Base-by-base conservation (phyloP, 352 stramenopile species). In the Phytophthora sp. region DNA sequence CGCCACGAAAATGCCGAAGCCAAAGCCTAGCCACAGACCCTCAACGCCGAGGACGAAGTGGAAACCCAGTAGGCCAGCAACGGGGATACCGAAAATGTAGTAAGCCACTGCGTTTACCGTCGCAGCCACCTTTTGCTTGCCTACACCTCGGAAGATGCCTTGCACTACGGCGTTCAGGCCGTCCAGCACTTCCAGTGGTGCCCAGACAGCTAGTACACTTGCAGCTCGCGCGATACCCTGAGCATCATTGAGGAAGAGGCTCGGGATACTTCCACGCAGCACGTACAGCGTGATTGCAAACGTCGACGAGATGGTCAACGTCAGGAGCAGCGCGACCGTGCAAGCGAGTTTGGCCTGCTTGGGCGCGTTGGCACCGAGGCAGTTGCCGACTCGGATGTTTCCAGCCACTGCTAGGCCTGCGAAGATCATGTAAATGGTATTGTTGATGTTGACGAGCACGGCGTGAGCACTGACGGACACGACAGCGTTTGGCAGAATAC, bases 51-150 rank as follows among this genome's bases (percentile, higher is more conserved):
- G 41, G 5, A 72, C 38, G 21, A 76, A 54, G 41, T 74, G 38
- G 56, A 95, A 83, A 2, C 55, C 85, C 8, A 94, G 52, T 10
- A 88, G 12, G 15, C 76, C 77, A 1, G 77, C 87, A 0, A 92
- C 15, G 0, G 88, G 88, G 20, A 96, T 75, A 13, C 88, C 87
- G 7, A 91, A 76, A 1, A 77, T 53, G 59, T 93, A 96, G 60
- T 92, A 95, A 1, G 83, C 86, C 12, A 90, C 69, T 10, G 85
- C 76, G 46, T 91, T 92, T 5, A 83, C 70, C n/a, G 73, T 66
- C 2, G 85, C 80, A 9, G 73, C 77, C 17, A 88, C 67, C 4
- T 76, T 75, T 41, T 95, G 87, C 23, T 79, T 66, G 15, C 84
- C 87, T 17, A 63, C 80, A 34, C 75, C 83, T 6, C 83, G 81